These are phyloP conservation scores for Leccinum pellstonianum DNA, from an alignment of 768 basidiomycete species.

Conservation along the genomic window DNA sequence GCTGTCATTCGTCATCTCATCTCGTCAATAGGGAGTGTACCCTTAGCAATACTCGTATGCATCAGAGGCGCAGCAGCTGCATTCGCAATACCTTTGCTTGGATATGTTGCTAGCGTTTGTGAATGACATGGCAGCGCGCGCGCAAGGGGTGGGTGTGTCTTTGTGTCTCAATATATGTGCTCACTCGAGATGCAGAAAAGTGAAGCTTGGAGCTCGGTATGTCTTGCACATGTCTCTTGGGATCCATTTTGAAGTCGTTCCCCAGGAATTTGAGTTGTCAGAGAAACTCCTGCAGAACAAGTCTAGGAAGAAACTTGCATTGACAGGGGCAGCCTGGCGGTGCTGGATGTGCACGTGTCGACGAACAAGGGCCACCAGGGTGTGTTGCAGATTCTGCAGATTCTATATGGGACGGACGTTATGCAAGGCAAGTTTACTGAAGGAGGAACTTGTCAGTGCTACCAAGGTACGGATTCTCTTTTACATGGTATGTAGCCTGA, in stretches of 20 bases:
- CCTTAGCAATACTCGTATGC: constrained; percentile 58
- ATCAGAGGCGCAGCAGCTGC: constrained; percentile 64
- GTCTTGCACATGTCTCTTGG: constrained; percentile 21
- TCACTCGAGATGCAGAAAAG: constrained; percentile 33
- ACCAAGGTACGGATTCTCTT: no score
- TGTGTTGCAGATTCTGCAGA: no score
- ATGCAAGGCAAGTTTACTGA: no score
- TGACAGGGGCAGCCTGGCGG: constrained; percentile 75
- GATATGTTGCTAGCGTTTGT: constrained; percentile 87
- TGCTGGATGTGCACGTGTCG: no score
- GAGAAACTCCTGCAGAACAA: constrained; percentile 66
- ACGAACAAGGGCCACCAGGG: no score
- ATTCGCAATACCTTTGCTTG: constrained; percentile 82
- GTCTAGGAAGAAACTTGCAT: constrained; percentile 81
- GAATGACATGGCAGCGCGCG: constrained; percentile 81
- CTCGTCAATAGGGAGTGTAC: constrained; percentile 66
- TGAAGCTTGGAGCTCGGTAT: constrained; percentile 64
- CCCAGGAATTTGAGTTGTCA: constrained; percentile 54
- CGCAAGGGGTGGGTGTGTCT: constrained; percentile 42
- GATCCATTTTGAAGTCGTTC: constrained; percentile 1
- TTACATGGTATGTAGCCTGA: no score
- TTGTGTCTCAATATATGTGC: constrained; percentile 10
- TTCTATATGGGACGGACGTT: no score
- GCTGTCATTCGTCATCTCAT: not conserved
- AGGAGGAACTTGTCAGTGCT: no score